Conservation (phyloP, 208 protist species). For the Crithidia acanthocephali region DNA sequence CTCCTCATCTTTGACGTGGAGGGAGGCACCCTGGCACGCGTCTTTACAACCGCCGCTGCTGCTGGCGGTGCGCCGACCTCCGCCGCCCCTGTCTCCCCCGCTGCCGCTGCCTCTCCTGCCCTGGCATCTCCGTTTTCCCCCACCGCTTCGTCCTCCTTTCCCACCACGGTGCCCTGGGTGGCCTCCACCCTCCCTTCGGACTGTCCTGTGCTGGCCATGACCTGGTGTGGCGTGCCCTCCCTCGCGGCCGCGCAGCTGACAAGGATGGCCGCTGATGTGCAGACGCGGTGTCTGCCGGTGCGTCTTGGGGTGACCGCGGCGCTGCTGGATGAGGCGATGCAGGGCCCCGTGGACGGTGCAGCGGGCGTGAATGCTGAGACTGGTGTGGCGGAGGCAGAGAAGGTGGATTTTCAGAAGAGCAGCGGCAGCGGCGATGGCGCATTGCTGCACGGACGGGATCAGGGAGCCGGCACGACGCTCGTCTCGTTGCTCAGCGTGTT, state of each 20-base stretch:
- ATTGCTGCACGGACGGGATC: neutral
- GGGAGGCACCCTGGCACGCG: slow-evolving; percentile 59
- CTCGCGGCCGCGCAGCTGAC: slow-evolving; percentile 6
- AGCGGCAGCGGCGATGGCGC: neutral
- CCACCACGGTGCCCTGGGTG: slow-evolving; percentile 11
- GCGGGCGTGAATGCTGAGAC: neutral
- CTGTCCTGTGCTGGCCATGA: slow-evolving; percentile 27
- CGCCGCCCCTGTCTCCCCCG: too few species aligned
- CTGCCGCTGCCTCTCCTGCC: neutral
- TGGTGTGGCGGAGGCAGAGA: neutral
- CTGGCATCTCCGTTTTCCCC: neutral
- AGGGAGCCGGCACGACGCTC: neutral
- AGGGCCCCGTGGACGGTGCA: neutral
- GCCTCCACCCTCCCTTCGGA: slow-evolving; percentile 25
- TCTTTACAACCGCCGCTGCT: slow-evolving; percentile 28
- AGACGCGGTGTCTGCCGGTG: slow-evolving; percentile 36
- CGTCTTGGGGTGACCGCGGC: slow-evolving; percentile 25
- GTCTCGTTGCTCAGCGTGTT: slow-evolving; percentile 59
- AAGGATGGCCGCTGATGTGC: slow-evolving; percentile 14
- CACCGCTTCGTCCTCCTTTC: neutral
- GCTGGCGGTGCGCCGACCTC: too few species aligned
- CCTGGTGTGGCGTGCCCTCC: slow-evolving; percentile 33
- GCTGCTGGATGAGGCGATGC: slow-evolving; percentile 30
- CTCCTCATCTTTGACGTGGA: slow-evolving; percentile 77
- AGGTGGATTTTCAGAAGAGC: neutral